Evolutionary conservation across 139 green algal genomes (phyloP).

Genomic region (Asterochloris erici): DNA sequence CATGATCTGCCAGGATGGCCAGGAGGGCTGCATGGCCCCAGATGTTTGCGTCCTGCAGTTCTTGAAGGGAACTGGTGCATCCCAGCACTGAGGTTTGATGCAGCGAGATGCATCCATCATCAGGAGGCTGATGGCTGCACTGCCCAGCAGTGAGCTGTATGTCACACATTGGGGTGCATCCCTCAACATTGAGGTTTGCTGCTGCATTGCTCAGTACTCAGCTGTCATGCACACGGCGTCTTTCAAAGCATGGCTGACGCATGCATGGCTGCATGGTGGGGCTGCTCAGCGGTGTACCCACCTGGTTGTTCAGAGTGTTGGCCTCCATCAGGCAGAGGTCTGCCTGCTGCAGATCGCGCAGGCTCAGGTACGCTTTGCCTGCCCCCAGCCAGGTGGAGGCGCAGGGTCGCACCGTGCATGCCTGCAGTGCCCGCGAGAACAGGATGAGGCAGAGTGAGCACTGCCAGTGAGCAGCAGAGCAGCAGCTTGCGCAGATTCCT

Average conservation of each 20-base stretch:
- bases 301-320: constrained; percentile 23
- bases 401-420: constrained; percentile 22
- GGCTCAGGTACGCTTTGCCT: constrained; percentile 11
- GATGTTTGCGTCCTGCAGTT: constrained; percentile 14
- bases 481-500: not conserved
- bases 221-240: too few relatives aligned
- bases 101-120: too few relatives aligned
- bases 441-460: not conserved
- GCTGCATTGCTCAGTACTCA: too few relatives aligned
- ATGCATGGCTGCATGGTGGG: too few relatives aligned
- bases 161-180: too few relatives aligned
- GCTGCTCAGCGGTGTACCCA: too few relatives aligned
- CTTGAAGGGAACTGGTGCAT: too few relatives aligned
- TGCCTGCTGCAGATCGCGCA: constrained; percentile 18
- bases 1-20: not conserved
- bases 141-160: too few relatives aligned
- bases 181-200: too few relatives aligned
- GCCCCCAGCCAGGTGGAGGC: constrained; percentile 29
- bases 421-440: constrained; percentile 2
- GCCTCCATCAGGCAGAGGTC: constrained; percentile 27
- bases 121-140: too few relatives aligned
- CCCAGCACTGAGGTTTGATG: too few relatives aligned
- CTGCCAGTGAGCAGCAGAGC: not conserved
- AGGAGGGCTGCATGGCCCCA: constrained; percentile 29
- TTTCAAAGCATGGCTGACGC: too few relatives aligned